phyloP scores from a whole-genome alignment of 495 filamentous ascomycete genomes.

The Lasiosphaeriaceae sp. region DNA sequence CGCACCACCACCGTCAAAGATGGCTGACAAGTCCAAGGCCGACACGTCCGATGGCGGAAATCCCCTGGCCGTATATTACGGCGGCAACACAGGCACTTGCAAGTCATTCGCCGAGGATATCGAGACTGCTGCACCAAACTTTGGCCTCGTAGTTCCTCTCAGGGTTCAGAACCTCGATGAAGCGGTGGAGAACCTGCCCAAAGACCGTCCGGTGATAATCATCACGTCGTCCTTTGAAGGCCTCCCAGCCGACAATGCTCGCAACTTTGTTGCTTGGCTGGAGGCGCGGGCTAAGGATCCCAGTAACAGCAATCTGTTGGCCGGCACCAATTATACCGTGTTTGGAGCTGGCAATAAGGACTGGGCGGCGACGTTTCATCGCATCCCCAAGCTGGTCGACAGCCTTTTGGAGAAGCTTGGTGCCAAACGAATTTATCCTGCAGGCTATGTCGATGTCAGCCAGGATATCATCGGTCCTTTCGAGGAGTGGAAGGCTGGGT shows the following conservation, averaged over 20 bases:
- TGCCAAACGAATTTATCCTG: conserved; percentile 42
- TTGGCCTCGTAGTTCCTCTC: conserved; percentile 47
- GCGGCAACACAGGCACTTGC: conserved; percentile 66
- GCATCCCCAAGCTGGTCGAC: conserved; percentile 59
- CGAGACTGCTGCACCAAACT: conserved; percentile 47
- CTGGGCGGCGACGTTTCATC: conserved; percentile 64
- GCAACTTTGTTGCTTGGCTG: conserved; percentile 63
- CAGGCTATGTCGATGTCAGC: conserved; percentile 53
- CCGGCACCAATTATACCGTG: conserved; percentile 54
- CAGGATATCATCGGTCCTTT: conserved; percentile 57
- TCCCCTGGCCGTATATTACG: conserved; percentile 57
- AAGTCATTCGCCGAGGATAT: conserved; percentile 58
- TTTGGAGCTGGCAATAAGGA: conserved; percentile 54
- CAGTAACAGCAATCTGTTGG: conserved; percentile 36
- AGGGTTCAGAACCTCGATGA: conserved; percentile 46
- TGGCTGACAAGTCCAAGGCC: background rate
- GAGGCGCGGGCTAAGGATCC: conserved; percentile 26
- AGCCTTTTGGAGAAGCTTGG: conserved; percentile 44
- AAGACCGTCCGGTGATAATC: conserved; percentile 53
- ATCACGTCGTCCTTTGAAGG: conserved; percentile 60
- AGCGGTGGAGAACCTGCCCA: conserved; percentile 55
- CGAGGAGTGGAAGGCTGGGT: conserved; percentile 48
- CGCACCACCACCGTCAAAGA: conserved; percentile 1
- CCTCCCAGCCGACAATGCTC: conserved; percentile 63
- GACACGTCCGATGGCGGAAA: conserved; percentile 3